Base-by-base conservation (phyloP, 768 basidiomycete species). In the Pisolithus sp. region DNA sequence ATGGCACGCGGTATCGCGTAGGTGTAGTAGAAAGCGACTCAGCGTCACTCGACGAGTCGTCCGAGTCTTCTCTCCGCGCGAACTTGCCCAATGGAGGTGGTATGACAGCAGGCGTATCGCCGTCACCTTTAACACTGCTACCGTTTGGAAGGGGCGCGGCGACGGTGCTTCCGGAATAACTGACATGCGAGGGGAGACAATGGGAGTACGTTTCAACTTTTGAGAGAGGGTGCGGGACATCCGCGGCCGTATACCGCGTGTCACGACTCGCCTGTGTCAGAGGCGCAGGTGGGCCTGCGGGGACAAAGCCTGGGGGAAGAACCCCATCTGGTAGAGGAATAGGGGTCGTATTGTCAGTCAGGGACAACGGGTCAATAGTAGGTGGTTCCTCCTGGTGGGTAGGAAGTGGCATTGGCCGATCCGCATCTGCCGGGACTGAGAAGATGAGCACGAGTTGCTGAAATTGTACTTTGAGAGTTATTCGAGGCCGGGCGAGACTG, bases 401-500 rank as follows among this genome's bases (percentile, higher is more conserved):
- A 23, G 68, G 68, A 15, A 67, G 65, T 7, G 72, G 65, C n/a
- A 69, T 39, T 0, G 65, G 66, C n/a, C 68, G 60, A 30, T 71
- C 70, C 3, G 72, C 73, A 41, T 74, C 73, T 5, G 66, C 71
- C 40, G 71, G 70, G 47, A n/a, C 71, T 73, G n/a, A 74, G 57
- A 48, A 71, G 57, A 37, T 69, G 31, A 4, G 63, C 2, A 37
- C 67, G 62, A 26, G 61, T 62, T 2, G 60, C 56, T 15, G 67
- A 55, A 3, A 43, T 50, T 8, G 62, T 62, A 4, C 59, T 28
- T 41, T 54, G 62, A 37, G 72, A 73, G 6, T 58, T 59, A 45
- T 69, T 62, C 6, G 73, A 74, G 23, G 70, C 65, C 4, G 72
- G 71, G 24, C 72, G 69, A 23, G 72, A 73, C 70, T 73, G 42